Conservation (phyloP, 2,329 filamentous ascomycete genomes). For the Talaromyces piceae region DNA sequence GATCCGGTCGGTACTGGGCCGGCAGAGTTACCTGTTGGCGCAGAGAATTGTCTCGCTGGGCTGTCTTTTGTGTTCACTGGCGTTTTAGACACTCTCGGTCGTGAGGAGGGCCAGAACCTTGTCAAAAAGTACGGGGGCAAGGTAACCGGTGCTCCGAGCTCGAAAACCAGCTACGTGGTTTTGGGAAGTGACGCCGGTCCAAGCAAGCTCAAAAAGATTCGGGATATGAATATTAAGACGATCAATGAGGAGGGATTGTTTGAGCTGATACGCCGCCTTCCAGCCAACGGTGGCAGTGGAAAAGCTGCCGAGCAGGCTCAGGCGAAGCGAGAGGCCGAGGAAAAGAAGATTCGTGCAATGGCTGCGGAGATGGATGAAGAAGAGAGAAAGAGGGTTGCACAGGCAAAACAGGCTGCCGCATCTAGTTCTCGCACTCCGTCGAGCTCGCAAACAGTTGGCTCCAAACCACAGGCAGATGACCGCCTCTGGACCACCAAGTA, state of each 20-base stretch:
- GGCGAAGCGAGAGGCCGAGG: conserved; percentile 77
- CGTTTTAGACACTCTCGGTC: conserved; percentile 67
- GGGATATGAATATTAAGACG: conserved; percentile 71
- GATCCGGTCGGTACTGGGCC: conserved; percentile 57
- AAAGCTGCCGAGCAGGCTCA: conserved; percentile 80
- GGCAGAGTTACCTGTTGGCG: conserved; percentile 70
- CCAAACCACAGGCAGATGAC: conserved; percentile 42
- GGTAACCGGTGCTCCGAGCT: conserved; percentile 74
- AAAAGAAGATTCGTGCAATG: conserved; percentile 71
- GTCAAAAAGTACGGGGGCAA: conserved; percentile 95
- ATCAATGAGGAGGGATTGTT: conserved; percentile 93
- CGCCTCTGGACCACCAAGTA: conserved; percentile 94
- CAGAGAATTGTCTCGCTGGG: conserved; percentile 82
- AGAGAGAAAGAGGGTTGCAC: conserved; percentile 52
- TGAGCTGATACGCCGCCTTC: conserved; percentile 70
- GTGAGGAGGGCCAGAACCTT: conserved; percentile 76
- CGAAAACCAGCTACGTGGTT: conserved; percentile 90
- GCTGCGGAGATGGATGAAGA: conserved; percentile 80
- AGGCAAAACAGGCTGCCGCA: conserved; percentile 43
- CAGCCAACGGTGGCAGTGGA: conserved; percentile 77
- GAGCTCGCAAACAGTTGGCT: conserved; percentile 23
- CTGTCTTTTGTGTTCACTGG: conserved; percentile 95
- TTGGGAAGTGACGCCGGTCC: conserved; percentile 87
- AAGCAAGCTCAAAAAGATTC: conserved; percentile 83
- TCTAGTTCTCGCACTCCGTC: conserved; percentile 41